Conservation (phyloP, 1,139 yeast genomes). For the Saccharomycopsis phalli region DNA sequence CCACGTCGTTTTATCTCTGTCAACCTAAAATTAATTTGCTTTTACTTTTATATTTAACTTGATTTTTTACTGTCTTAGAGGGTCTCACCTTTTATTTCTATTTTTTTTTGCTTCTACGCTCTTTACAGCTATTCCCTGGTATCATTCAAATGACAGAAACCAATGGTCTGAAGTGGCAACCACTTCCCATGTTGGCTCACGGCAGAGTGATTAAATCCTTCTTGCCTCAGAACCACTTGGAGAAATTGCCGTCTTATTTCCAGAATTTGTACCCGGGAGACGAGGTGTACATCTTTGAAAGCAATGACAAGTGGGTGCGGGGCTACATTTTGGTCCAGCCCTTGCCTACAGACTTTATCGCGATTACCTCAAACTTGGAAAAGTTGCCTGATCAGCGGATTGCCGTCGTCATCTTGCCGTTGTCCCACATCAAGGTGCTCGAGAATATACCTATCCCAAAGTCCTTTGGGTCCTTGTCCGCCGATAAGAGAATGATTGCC, state of each 20-base stretch:
- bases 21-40: neutral
- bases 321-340: slow-evolving; percentile 62
- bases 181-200: slow-evolving; percentile 33
- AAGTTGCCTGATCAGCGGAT: slow-evolving; percentile 49
- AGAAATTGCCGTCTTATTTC: slow-evolving; percentile 29
- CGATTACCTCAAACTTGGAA: slow-evolving; percentile 51
- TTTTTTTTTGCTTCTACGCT: too few relatives aligned
- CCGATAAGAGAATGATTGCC: slow-evolving; percentile 4
- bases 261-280: slow-evolving; percentile 71
- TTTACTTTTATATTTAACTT: neutral
- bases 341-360: slow-evolving; percentile 59
- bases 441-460: slow-evolving; percentile 26
- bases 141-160: too few relatives aligned
- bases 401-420: slow-evolving; percentile 52
- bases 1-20: too few relatives aligned
- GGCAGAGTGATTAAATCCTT: slow-evolving; percentile 54
- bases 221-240: slow-evolving; percentile 43
- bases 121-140: too few relatives aligned
- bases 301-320: slow-evolving; percentile 64
- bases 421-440: slow-evolving; percentile 36
- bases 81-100: neutral
- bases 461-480: neutral
- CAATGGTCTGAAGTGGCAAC: slow-evolving; percentile 32
- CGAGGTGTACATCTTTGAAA: slow-evolving; percentile 69
- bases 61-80: neutral